Base-by-base conservation (phyloP, 2,329 filamentous ascomycete genomes). In the Paecilomyces sp. region DNA sequence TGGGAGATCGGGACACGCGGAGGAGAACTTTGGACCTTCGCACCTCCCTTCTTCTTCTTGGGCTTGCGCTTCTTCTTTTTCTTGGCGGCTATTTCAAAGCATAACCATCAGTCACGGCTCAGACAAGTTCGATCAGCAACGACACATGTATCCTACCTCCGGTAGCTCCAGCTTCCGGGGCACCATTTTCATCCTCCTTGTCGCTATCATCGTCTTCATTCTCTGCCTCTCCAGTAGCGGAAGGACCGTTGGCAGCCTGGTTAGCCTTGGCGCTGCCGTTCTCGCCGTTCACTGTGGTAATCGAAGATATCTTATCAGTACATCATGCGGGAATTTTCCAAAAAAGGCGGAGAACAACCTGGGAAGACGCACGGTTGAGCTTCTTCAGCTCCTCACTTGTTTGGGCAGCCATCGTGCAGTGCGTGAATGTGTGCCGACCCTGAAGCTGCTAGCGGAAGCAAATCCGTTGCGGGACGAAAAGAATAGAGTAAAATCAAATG, bases 31-130 rank as follows among this genome's bases (percentile, higher is more conserved):
- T 95, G 91, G 55, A 82, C 81, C 59, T 88, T 91, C 57, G 87
- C 81, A 6, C 72, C 76, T 18, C 67, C 75, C 63, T 77, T 79
- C 69, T 86, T 89, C 83, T 89, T 88, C 74, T 86, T 87, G 72
- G 87, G 84, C 77, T 85, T 88, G 81, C 87, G 90, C 82, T 91
- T 91, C 82, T 92, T 93, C 79, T 92, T 91, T 79, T 91, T 91
- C 77, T 90, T 90, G 57, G 77, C 76, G 36, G 70, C 73, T 57
- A 12, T 36, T 41, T 15, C 71, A 62, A 59, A 34, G 54, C 51
- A 7, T 33, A 30, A 47, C 30, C 41, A 59, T 50, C 52, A 36
- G 57, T 47, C 58, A 56, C 15, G 57, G 24, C 11, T 11, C 52
- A 30, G 31, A 53, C 50, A 25, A n/a, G 34, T 3, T 33, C 54